Conservation (phyloP, 1,139 yeast genomes). For the Debaryomyces nepalensis region DNA sequence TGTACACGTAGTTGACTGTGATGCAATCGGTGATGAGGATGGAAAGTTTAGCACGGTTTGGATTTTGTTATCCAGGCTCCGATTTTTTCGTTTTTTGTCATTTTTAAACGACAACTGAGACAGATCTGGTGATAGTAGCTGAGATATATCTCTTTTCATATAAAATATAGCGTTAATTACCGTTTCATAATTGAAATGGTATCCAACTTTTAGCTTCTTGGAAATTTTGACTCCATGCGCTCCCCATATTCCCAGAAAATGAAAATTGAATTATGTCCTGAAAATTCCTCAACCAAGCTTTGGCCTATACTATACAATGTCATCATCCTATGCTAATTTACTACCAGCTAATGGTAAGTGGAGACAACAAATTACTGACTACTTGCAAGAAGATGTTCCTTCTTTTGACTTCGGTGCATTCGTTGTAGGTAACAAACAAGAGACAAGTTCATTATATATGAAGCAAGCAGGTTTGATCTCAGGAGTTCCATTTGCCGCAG, state of each 20-base stretch:
- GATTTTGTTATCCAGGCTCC: conserved; percentile 14
- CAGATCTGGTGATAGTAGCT: conserved; percentile 8
- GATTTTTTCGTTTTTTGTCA: conserved; percentile 4
- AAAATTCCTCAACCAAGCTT: too few relatives aligned
- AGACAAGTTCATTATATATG: conserved; percentile 79
- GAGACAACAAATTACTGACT: conserved; percentile 76
- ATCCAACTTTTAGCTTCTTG: not conserved
- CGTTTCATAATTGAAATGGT: not conserved
- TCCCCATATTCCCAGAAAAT: conserved; percentile 1
- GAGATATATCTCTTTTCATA: conserved; percentile 11
- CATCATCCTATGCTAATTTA: conserved; percentile 52
- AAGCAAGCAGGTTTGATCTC: conserved; percentile 81
- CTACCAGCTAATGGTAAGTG: conserved; percentile 78
- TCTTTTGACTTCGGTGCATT: conserved; percentile 93
- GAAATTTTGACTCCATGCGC: conserved; percentile 2
- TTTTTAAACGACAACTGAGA: conserved; percentile 3
- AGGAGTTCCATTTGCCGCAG: conserved; percentile 89
- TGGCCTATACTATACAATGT: too few relatives aligned
- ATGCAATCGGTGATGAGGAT: conserved; percentile 12
- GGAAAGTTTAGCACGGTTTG: conserved; percentile 23
- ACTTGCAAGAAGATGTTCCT: conserved; percentile 88
- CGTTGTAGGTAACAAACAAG: conserved; percentile 81
- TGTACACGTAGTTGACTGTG: conserved; percentile 43
- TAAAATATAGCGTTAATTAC: not conserved
- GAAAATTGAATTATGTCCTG: conserved; percentile 3